Evolutionary conservation across 2,329 filamentous ascomycete genomes (phyloP), one percentile per base, ranked within the genome.

Genomic region (Diplodia sapinea): DNA sequence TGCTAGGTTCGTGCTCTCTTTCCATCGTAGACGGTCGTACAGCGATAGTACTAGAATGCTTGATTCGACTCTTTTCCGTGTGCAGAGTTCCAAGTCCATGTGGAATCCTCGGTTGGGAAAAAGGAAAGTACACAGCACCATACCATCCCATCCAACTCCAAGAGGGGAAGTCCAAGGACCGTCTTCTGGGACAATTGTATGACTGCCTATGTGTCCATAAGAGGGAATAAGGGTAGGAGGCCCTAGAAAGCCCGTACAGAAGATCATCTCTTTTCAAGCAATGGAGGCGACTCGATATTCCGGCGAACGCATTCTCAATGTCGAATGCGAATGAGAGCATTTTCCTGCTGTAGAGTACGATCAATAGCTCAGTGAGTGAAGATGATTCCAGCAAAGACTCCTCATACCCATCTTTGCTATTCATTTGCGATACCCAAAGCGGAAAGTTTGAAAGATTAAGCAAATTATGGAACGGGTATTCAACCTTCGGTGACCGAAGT

Each of bases 31-130:
- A 1, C 8, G 31, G 1, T 33, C 8, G 31, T 33, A 5, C 1
- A 1, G 8, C 31, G 31, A 5, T 1, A 33, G 8, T 33, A 5
- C 1, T 33, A 5, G 8, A 5, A 5, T 4, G 8, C 5, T 33
- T 4, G 31, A 33, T 33, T 4, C 5, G 31, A 33, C 31, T 33
- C 5, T 7, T 7, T 33, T 33, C 8, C 6, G 8, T 33, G 31
- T 7, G 2, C 1, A 1, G 31, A 8, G 5, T 1, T 33, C 31
- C 2, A 33, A 8, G 31, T 33, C 5, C 31, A 6, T 1, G 31
- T 5, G 2, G 23, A 2, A 26, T 2, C 3, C 3, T 2, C 3
- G 23, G 2, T 2, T 2, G 23, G 23, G 2, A 26, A 2, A 8
- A 1, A 33, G 52, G 52, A 7, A 55, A 55, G 3, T 23, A 15